These are phyloP conservation scores for Myxozyma melibiosi DNA, from an alignment of 805 yeast species.

Conservation along the genomic window DNA sequence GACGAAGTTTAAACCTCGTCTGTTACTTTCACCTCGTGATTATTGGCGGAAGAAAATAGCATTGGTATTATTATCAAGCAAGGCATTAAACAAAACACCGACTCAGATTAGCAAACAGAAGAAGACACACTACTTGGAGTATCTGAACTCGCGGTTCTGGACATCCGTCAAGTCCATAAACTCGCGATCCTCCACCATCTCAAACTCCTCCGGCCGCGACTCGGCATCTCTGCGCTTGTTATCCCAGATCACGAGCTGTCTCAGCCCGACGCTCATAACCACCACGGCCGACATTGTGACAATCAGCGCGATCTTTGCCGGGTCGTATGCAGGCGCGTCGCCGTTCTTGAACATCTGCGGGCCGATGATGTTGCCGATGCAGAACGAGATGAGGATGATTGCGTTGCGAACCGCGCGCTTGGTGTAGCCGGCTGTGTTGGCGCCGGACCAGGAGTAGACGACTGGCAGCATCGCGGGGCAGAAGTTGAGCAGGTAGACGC, in stretches of 20 bases:
- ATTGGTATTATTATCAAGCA: too few species aligned
- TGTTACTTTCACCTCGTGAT: too few species aligned
- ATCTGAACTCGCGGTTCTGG: conserved; percentile 58
- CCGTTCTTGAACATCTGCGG: conserved; percentile 61
- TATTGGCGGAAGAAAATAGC: too few species aligned
- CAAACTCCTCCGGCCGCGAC: conserved; percentile 18
- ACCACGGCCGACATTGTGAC: conserved; percentile 48
- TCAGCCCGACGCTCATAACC: conserved; percentile 48
- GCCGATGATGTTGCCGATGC: conserved; percentile 67
- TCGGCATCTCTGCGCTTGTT: conserved; percentile 55
- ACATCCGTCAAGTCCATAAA: conserved; percentile 57
- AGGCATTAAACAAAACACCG: background rate
- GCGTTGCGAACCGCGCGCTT: conserved; percentile 66
- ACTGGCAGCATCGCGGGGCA: conserved; percentile 38
- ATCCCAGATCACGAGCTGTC: conserved; percentile 42
- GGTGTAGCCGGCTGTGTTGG: conserved; percentile 72
- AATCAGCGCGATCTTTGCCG: conserved; percentile 1
- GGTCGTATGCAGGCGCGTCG: conserved; percentile 48
- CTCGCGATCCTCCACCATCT: conserved; percentile 45
- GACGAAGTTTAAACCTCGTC: too few species aligned
- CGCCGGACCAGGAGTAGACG: conserved; percentile 18
- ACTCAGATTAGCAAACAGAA: background rate
- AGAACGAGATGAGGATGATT: conserved; percentile 62
- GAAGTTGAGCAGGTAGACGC: conserved; percentile 38
- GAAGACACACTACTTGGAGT: conserved; percentile 31